Conservation (phyloP, 306 rosid genomes). For the Vicia faba region DNA sequence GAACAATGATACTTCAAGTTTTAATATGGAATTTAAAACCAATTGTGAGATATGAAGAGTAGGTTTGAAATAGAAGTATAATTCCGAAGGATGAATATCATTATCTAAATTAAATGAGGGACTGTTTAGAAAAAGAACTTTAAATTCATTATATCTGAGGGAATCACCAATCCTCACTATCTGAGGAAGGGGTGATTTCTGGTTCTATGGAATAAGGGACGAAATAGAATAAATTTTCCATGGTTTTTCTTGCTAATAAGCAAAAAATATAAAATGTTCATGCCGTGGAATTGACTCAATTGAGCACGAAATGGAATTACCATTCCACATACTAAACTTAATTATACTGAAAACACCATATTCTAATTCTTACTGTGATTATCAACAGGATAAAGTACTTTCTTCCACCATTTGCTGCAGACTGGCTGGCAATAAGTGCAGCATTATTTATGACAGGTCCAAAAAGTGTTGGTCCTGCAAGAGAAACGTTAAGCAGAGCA, state of each 20-base stretch:
- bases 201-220: neutral
- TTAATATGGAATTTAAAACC: neutral
- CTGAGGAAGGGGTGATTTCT: neutral
- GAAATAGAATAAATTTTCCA: slow-evolving; percentile 2
- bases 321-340: slow-evolving; percentile 3
- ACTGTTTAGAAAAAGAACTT: neutral
- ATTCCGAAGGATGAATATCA: neutral
- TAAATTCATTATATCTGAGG: neutral
- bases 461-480: slow-evolving; percentile 99
- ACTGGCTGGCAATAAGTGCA: slow-evolving; percentile 91
- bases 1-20: neutral
- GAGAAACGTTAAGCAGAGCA: slow-evolving; percentile 95
- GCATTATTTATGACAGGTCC: slow-evolving; percentile 94
- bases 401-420: slow-evolving; percentile 71
- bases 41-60: neutral
- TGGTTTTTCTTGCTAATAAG: neutral
- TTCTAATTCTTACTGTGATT: slow-evolving; percentile 74
- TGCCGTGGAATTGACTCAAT: neutral
- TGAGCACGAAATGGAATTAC: slow-evolving; percentile 1
- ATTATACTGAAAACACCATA: slow-evolving; percentile 18
- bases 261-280: slow-evolving; percentile 9
- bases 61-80: slow-evolving; percentile 1
- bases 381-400: slow-evolving; percentile 91
- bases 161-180: neutral
- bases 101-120: neutral